A percentile compares a stretch with the other conserved stretches of the same genome.
phyloP scores from a whole-genome alignment of 2,329 filamentous ascomycete species.

The Lasiodiplodia theobromae region DNA sequence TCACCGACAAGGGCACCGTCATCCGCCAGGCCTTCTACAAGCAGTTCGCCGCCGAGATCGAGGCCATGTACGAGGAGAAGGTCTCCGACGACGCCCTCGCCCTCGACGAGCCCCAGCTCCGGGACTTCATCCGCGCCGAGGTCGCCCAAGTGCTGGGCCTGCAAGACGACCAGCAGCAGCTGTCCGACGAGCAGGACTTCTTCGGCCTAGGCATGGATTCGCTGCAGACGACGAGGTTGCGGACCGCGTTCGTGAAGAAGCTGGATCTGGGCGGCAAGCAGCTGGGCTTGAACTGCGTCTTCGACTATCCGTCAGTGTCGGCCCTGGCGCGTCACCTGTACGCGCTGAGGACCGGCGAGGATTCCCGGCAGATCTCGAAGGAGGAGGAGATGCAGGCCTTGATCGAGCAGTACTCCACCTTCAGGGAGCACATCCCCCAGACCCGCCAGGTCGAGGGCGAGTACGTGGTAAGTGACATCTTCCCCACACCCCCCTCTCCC shows the following conservation, averaged over 20 bases:
- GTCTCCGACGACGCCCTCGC: constrained; percentile 34
- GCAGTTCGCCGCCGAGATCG: constrained; percentile 57
- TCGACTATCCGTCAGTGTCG: constrained; percentile 61
- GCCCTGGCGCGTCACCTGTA: constrained; percentile 56
- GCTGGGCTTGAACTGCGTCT: constrained; percentile 65
- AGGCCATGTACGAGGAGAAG: constrained; percentile 50
- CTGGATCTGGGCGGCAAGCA: constrained; percentile 57
- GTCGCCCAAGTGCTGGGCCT: constrained; percentile 36
- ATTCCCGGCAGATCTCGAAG: constrained; percentile 43
- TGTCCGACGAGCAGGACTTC: constrained; percentile 55
- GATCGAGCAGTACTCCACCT: constrained; percentile 54
- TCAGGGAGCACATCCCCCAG: constrained; percentile 39
- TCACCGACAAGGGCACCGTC: constrained; percentile 65
- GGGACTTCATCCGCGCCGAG: constrained; percentile 38
- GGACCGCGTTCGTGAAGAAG: constrained; percentile 59
- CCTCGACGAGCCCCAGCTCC: constrained; percentile 42
- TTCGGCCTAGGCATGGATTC: constrained; percentile 66
- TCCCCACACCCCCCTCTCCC: too few relatives aligned
- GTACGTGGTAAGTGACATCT: constrained; percentile 31
- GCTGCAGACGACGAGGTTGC: constrained; percentile 64
- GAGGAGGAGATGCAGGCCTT: constrained; percentile 55
- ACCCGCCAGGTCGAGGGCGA: constrained; percentile 28
- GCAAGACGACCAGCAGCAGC: constrained; percentile 32
- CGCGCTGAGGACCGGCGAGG: constrained; percentile 50
- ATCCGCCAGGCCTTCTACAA: constrained; percentile 61